phyloP scores from a whole-genome alignment of 805 yeast species.

The Lachancea thermotolerans region DNA sequence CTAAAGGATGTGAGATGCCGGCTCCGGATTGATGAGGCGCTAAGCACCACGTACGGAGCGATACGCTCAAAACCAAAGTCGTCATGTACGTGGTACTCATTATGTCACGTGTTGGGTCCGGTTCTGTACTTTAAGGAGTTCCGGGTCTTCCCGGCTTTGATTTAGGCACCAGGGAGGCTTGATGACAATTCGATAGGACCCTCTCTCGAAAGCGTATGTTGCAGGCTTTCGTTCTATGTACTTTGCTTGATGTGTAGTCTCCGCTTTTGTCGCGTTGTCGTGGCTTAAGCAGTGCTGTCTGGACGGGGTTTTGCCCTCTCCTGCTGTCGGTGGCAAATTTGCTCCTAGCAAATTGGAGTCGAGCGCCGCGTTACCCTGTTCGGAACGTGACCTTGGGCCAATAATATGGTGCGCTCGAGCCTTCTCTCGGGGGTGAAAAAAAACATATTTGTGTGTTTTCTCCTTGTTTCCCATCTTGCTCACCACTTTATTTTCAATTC shows the following conservation, averaged over 20 bases:
- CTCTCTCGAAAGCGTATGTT: not conserved
- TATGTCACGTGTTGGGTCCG: too few species aligned
- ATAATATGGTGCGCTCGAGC: conserved; percentile 12
- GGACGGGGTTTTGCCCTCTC: too few species aligned
- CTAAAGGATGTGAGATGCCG: too few species aligned
- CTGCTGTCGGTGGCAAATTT: not conserved
- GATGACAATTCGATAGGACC: not conserved
- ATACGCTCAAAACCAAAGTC: too few species aligned
- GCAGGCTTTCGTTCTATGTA: not conserved
- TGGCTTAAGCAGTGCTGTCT: not conserved
- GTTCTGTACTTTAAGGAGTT: not conserved
- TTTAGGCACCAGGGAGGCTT: not conserved
- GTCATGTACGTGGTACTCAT: too few species aligned
- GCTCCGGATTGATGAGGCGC: too few species aligned
- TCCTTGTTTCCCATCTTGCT: conserved; percentile 18
- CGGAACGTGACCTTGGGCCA: conserved; percentile 14
- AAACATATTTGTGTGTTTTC: conserved; percentile 10
- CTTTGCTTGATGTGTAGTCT: not conserved
- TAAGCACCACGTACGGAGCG: too few species aligned
- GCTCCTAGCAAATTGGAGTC: not conserved
- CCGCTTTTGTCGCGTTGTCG: not conserved
- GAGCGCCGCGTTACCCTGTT: conserved; percentile 15
- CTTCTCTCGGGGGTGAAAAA: conserved; percentile 3
- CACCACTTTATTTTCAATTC: conserved; percentile 20
- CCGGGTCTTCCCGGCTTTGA: not conserved